Base-by-base conservation (phyloP, 176 grass and related monocot genomes). In the Hordeum marinum region DNA sequence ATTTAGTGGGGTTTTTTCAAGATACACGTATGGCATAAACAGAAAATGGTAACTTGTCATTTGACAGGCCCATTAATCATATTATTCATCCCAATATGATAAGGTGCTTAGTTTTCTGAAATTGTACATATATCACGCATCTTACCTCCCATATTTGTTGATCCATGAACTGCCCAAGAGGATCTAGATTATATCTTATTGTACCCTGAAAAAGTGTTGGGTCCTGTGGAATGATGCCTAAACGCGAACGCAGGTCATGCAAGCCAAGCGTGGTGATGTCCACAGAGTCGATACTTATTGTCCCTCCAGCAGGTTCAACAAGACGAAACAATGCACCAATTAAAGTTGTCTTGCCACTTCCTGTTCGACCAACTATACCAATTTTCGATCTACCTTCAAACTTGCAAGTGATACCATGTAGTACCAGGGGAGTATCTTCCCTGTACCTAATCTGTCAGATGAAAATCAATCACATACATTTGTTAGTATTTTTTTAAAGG, bases 211-310 rank as follows among this genome's bases (percentile, higher is more conserved):
- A 98, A 25, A 98, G 93, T 15, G 93, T 98, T 9, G 96, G 93
- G 74, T 98, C 96, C 89, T 98, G 96, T 42, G 96, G 96, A 85
- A 98, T 98, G 77, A 98, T 92, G 70, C 96, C 96, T 78, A 98
- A 81, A 7, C 91, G 87, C 45, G 96, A 94, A 39, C 96, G 90
- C 80, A 99, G 64, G 77, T 99, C 96, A 83, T 96, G 96, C 75
- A 99, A 77, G 11, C 96, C 96, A 69, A 99, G 80, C 35, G 37
- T 84, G 9, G 81, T 84, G 78, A 96, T 94, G 42, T 99, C 90
- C 86, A 92, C 1, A 24, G 70, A 66, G 54, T 99, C 93, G 29
- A 99, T 91, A 20, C 84, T 80, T 80, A 99, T 96, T 79, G 84
- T 87, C 35, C 96, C 96, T 88, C 84, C 91, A 87, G 86, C 50